Base-by-base conservation (phyloP, 2,329 filamentous ascomycete species). In the Fusarium clavum region DNA sequence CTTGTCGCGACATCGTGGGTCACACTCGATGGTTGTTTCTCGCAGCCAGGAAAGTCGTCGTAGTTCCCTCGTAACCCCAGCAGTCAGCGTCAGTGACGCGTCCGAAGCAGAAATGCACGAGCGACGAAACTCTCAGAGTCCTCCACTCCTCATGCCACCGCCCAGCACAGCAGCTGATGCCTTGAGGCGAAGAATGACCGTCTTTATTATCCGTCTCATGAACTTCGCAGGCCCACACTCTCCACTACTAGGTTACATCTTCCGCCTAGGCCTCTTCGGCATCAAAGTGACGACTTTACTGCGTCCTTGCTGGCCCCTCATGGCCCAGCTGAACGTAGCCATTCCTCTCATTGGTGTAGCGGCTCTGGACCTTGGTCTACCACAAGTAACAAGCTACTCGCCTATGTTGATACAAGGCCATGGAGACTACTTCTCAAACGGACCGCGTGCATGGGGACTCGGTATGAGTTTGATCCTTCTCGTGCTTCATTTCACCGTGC, bases 291-390 rank as follows among this genome's bases (percentile, higher is more conserved):
- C 86, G 14, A 88, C 88, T 0, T 80, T 96, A 12, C 84, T 87
- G 5, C 84, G 86, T 48, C 87, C 91, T 1, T 97, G 94, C 78
- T 89, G 88, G 77, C 94, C 94, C 0, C 90, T 90, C 61, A 88
- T 89, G 45, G 84, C 88, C n/a, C 90, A 86, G 46, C 82, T 88
- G 9, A 87, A 87, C 78, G 80, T 94, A 7, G 84, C 89, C 7
- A 90, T 91, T 70, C 89, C 91, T 5, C 81, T 97, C 3, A 81
- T 97, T 7, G 79, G 86, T 6, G 78, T 95, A 10, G 93, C 93
- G 11, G 88, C 87, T 2, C 73, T 94, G 14, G 93, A 94, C 60
- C 77, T 90, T n/a, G 84, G 81, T 24, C 71, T 85, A 34, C 79
- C 83, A 6, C 73, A 44, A 45, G 48, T 63, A 22, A 61, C 53